Conservation (phyloP, 768 basidiomycete species). For the Boletus sp. region DNA sequence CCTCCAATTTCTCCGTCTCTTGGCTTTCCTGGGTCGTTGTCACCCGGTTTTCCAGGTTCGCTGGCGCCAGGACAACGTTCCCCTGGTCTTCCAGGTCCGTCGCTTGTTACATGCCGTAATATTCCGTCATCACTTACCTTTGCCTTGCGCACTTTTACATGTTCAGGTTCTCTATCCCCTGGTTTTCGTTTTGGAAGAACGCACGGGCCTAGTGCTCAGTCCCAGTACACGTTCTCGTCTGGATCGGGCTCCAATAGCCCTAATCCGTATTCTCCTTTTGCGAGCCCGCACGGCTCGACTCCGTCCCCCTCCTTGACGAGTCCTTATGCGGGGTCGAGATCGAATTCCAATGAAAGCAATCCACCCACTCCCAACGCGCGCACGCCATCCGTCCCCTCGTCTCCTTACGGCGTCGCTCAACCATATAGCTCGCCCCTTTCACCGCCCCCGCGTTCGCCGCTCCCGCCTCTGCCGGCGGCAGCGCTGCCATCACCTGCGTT, state of each 20-base stretch:
- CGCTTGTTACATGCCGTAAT: conserved; percentile 2
- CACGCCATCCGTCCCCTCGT: conserved; percentile 5
- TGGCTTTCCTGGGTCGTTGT: conserved; percentile 14
- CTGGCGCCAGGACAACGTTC: conserved; percentile 22
- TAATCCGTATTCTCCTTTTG: neutral
- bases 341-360: neutral
- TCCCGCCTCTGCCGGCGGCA: conserved; percentile 19
- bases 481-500: conserved; percentile 18
- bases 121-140: conserved; percentile 6
- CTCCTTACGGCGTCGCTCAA: conserved; percentile 1
- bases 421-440: conserved; percentile 16
- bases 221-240: conserved; percentile 23
- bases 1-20: conserved; percentile 4
- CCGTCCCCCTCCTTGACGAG: conserved; percentile 1
- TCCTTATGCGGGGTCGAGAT: neutral
- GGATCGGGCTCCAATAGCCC: conserved; percentile 10
- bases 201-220: neutral
- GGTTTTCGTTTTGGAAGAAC: conserved; percentile 20
- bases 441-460: conserved; percentile 23
- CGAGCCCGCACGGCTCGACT: neutral
- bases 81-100: conserved; percentile 27
- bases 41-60: conserved; percentile 19
- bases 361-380: conserved; percentile 3
- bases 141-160: neutral
- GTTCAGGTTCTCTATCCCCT: conserved; percentile 17